Percentiles rank a stretch among this genome's conserved stretches.
phyloP scores from a whole-genome alignment of 2,329 filamentous ascomycete species.

The Scedosporium minutisporum region DNA sequence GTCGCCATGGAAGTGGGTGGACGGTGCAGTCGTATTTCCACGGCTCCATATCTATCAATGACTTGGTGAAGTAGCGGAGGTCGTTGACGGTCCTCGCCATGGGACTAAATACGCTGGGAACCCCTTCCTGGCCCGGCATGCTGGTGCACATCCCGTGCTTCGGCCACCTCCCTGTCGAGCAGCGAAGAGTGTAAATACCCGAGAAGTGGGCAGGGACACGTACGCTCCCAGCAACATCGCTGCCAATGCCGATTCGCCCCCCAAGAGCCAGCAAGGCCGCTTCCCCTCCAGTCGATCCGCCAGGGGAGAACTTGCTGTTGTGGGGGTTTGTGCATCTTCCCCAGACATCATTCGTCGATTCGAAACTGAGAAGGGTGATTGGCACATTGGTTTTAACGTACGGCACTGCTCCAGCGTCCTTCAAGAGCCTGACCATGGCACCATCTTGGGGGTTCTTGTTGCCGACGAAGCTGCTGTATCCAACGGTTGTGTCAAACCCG shows the following conservation, averaged over 20 bases:
- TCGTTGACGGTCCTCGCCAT: constrained; percentile 84
- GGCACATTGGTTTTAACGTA: constrained; percentile 91
- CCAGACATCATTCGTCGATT: constrained; percentile 72
- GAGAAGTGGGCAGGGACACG: constrained; percentile 81
- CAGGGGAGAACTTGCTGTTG: constrained; percentile 73
- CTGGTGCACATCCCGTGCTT: constrained; percentile 75
- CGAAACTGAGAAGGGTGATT: constrained; percentile 77
- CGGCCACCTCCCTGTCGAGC: constrained; percentile 83
- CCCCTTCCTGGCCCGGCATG: constrained; percentile 87
- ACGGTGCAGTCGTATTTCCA: constrained; percentile 85
- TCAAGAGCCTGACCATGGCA: constrained; percentile 63
- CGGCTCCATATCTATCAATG: constrained; percentile 69
- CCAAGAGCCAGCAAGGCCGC: constrained; percentile 71
- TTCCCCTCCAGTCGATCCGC: constrained; percentile 83
- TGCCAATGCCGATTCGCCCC: constrained; percentile 80
- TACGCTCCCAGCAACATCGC: constrained; percentile 84
- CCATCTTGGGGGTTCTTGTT: constrained; percentile 62
- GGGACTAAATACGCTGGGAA: constrained; percentile 80
- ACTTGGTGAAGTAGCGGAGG: constrained; percentile 72
- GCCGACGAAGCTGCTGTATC: constrained; percentile 63
- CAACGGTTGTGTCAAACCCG: constrained; percentile 75
- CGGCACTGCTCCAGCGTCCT: constrained; percentile 79
- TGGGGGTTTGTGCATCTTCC: constrained; percentile 76
- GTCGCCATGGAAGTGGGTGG: constrained; percentile 74
- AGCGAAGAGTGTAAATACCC: constrained; percentile 78